Percentiles rank a stretch among this genome's conserved stretches.
These are phyloP conservation scores for Aspergillus homomorphus DNA, from an alignment of 495 filamentous ascomycete species.

Conservation along the genomic window DNA sequence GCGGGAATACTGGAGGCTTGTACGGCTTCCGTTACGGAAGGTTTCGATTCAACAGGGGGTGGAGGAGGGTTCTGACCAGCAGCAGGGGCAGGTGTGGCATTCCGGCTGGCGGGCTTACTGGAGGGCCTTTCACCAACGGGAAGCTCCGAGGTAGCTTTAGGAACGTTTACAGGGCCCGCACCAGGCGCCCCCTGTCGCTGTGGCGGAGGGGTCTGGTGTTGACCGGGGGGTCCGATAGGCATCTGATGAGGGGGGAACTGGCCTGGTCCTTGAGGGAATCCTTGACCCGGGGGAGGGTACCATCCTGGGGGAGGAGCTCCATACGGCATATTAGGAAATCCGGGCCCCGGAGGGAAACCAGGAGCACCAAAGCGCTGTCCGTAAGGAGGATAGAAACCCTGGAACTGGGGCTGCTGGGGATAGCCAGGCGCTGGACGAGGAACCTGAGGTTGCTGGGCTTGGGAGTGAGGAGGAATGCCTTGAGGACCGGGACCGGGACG, in stretches of 20 bases:
- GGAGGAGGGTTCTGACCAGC: constrained; percentile 41
- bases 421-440: constrained; percentile 46
- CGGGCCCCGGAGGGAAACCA: constrained; percentile 60
- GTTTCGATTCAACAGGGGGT: constrained; percentile 67
- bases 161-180: constrained; percentile 26
- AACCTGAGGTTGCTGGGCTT: constrained; percentile 40
- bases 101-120: constrained; percentile 35
- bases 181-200: constrained; percentile 38
- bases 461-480: constrained; percentile 36
- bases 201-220: constrained; percentile 45
- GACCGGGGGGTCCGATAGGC: constrained; percentile 51
- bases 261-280: constrained; percentile 64
- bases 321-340: constrained; percentile 59
- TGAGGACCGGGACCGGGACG: constrained; percentile 39
- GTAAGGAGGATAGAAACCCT: constrained; percentile 49
- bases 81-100: constrained; percentile 34
- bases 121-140: constrained; percentile 37
- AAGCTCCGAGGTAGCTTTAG: constrained; percentile 43
- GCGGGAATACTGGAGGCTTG: constrained; percentile 52
- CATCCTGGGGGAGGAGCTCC: constrained; percentile 69
- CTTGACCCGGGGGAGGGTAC: constrained; percentile 77
- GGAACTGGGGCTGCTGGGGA: constrained; percentile 52
- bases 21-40: constrained; percentile 47
- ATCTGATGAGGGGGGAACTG: constrained; percentile 53
- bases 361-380: constrained; percentile 56